Evolutionary conservation across 2,329 filamentous ascomycete genomes (phyloP).

Genomic region (Colletotrichum gloeosporioides): DNA sequence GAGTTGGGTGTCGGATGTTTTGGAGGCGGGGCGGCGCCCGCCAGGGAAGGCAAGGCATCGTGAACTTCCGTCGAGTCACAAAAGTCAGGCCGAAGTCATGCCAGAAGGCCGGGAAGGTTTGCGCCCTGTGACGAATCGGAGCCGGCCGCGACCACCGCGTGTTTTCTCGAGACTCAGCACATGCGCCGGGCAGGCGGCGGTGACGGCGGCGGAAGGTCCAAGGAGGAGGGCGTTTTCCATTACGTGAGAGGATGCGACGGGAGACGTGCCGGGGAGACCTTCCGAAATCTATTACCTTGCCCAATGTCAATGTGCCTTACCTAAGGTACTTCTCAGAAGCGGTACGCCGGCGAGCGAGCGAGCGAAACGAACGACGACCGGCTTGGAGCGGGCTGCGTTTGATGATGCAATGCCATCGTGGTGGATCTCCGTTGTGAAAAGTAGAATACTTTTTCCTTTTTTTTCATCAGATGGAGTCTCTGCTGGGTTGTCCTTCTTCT

Average conservation of each 20-base stretch:
- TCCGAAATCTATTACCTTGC: background rate
- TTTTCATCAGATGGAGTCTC: background rate
- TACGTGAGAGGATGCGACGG: background rate
- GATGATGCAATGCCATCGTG: background rate
- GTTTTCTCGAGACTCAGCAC: background rate
- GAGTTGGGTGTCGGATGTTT: background rate
- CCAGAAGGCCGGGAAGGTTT: background rate
- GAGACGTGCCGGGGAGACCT: background rate
- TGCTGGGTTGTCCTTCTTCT: background rate
- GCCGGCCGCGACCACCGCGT: background rate
- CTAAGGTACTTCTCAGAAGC: background rate
- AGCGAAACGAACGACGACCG: background rate
- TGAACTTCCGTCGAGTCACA: background rate
- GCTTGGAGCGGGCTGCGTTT: background rate
- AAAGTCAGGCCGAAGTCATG: slow-evolving; percentile 1
- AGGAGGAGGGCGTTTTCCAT: background rate
- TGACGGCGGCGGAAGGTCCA: background rate
- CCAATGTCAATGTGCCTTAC: background rate
- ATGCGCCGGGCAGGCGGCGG: background rate
- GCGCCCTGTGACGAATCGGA: background rate
- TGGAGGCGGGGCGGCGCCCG: background rate
- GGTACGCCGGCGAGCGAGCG: background rate
- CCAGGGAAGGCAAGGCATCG: background rate
- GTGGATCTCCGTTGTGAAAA: background rate
- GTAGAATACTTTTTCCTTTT: background rate